Evolutionary conservation across 2,329 filamentous ascomycete species (phyloP), one percentile per base, ranked within the genome.

Genomic region (Nothomitra cinnamomea): DNA sequence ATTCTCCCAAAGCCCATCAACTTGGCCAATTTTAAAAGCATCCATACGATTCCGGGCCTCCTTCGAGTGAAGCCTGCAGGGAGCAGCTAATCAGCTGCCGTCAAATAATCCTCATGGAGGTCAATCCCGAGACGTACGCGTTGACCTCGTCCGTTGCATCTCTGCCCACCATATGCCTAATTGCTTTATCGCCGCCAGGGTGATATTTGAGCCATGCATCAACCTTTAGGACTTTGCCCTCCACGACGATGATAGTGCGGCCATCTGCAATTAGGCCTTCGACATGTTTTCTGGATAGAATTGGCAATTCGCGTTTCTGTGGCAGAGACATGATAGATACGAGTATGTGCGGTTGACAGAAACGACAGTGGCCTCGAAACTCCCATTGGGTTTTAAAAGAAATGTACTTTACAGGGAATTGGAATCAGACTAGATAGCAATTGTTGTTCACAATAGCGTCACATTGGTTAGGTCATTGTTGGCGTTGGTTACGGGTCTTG

Each of bases 131-230:
- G 47, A 73, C 83, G 51, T 76, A 95, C 87, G 83, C 86, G 66
- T 83, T 87, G 57, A 96, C 82, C 69, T 96, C 92, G 66, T 95
- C 89, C 10, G 90, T 95, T 51, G 87, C 90, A 78, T 95, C 88
- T 68, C 84, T 80, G 57, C 88, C 88, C 56, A 96, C 79, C 87
- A 95, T 92, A 65, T 98, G 92, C 65, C 80, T 73, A 58, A 98
- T 94, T 53, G 90, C 79, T 69, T 88, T 92, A 61, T 90, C 82
- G 60, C 92, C 92, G 55, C 92, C 92, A 12, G 92, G 92, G 63
- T 96, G 92, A 63, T 85, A 95, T 53, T 79, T 79, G 52, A 94
- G 71, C 87, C 88, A 98, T 40, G 83, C 76, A 66, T 96, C 90
- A 32, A 87, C 81, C 69, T 88, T 95, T 60, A 96, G 69, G 8